Evolutionary conservation across 2,329 filamentous ascomycete species (phyloP), one percentile per base, ranked within the genome.

Genomic region (Podosphaera fusca): DNA sequence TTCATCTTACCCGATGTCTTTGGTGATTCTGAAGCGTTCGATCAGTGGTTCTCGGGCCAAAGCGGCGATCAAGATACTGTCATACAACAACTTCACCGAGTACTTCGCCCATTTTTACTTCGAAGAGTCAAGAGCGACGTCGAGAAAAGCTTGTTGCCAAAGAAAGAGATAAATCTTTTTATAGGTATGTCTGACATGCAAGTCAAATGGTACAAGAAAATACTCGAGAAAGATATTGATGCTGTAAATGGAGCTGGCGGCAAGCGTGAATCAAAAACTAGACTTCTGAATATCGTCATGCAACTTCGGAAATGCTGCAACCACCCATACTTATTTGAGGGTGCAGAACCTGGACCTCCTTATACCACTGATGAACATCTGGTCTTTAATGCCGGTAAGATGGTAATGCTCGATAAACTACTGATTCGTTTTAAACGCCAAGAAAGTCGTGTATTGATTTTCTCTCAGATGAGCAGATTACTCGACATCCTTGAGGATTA

Each of bases 121-220:
- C 87, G 92, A 60, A 86, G 92, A 70, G 92, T 98, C 65, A 98
- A 98, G 76, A 86, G 81, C 61, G 92, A 98, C 69, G 92, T 98
- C 3, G 92, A 98, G 70, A 98, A 98, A 77, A 96, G 90, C 67
- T 74, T 98, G 60, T 72, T 96, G 56, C 92, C 92, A 2, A 98
- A 98, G 75, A 95, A 96, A 70, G 92, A 98, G 69, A 74, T 96
- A 66, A 98, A 98, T 62, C 72, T 98, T 34, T 98, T 96, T 67
- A 84, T 98, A 62, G 92, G 90, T 63, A 95, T 98, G 90, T 89
- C 92, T 0, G 89, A 95, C 58, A 98, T 98, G 92, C 92, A 98
- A 69, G 80, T 95, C 63, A 94, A 92, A 67, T 98, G 92, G 90
- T 98, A 98, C 68, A 85, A 95, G 70, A 96, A 95, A 73, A 98